Base-by-base conservation (phyloP, 2,329 filamentous ascomycete species). In the Xylariaceae sp. region DNA sequence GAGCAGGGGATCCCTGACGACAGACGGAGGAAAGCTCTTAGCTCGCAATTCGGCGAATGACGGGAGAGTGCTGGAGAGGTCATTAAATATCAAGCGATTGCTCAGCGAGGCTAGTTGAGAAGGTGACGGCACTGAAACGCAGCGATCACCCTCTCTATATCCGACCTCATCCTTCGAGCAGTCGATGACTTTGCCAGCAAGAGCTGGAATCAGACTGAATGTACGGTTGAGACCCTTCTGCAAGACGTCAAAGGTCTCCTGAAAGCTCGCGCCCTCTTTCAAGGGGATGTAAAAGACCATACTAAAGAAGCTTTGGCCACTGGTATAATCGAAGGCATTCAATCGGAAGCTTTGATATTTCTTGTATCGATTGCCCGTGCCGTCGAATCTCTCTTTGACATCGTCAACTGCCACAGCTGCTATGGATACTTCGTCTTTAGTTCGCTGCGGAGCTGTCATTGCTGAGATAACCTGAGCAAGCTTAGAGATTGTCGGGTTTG, bases 121-220 rank as follows among this genome's bases (percentile, higher is more conserved):
- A 6, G 4, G 23, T 20, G 12, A 38, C 11, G 54, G 58, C 22
- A 54, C 53, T 8, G 54, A 53, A 37, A 53, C 50, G 45, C 27
- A 41, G 27, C 58, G 45, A 34, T 65, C 56, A 11, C 61, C 64
- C 8, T 58, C 55, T 16, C 35, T 52, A 42, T 59, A 58, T 4
- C 59, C 64, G 7, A 60, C 52, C 20, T 64, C 56, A 8, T 61
- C 44, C 23, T 62, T 50, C 6, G 63, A 59, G 7, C 53, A 49
- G 6, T 46, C 41, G 6, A 67, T 67, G 39, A 71, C 55, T 27
- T 59, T 64, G n/a, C 67, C 67, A 1, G 56, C 55, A 0, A 70
- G 59, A 14, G 56, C 64, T 5, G 67, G 65, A 11, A 70, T 64
- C 42, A 68, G 45, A 2, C 64, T 54, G 3, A 70, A 54, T 3